These are phyloP conservation scores for Yamadazyma nakazawae DNA, from an alignment of 805 yeast genomes.

Conservation along the genomic window DNA sequence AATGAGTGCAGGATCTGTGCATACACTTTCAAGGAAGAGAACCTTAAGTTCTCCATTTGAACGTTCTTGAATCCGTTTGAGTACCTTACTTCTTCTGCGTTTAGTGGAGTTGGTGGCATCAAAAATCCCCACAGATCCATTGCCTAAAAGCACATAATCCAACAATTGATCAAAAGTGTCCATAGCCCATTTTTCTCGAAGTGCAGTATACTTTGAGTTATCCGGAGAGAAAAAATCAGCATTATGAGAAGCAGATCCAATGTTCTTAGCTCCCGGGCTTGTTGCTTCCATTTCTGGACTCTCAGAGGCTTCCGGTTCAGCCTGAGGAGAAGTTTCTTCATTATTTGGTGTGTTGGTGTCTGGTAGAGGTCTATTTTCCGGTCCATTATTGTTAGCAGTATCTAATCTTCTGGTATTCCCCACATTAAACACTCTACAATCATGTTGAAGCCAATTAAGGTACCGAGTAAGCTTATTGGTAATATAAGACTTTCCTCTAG, in stretches of 20 bases:
- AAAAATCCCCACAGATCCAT: constrained; percentile 89
- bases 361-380: constrained; percentile 59
- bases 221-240: constrained; percentile 87
- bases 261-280: not conserved
- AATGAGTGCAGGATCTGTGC: constrained; percentile 74
- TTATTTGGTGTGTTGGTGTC: constrained; percentile 37
- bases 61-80: constrained; percentile 54
- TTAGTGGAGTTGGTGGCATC: constrained; percentile 82
- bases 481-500: constrained; percentile 90
- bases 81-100: constrained; percentile 56
- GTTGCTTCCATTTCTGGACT: not conserved
- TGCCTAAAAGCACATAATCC: constrained; percentile 73
- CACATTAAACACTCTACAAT: constrained; percentile 86
- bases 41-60: constrained; percentile 67
- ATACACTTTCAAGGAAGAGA: constrained; percentile 79
- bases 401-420: constrained; percentile 90
- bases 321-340: constrained; percentile 19
- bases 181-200: constrained; percentile 95
- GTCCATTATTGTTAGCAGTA: constrained; percentile 57
- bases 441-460: constrained; percentile 91
- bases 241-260: constrained; percentile 41
- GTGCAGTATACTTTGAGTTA: constrained; percentile 56
- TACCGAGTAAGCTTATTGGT: constrained; percentile 89
- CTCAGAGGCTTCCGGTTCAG: not conserved
- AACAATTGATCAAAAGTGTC: constrained; percentile 83